Conservation (phyloP, 2,329 filamentous ascomycete species). For the Seiridium cupressi region DNA sequence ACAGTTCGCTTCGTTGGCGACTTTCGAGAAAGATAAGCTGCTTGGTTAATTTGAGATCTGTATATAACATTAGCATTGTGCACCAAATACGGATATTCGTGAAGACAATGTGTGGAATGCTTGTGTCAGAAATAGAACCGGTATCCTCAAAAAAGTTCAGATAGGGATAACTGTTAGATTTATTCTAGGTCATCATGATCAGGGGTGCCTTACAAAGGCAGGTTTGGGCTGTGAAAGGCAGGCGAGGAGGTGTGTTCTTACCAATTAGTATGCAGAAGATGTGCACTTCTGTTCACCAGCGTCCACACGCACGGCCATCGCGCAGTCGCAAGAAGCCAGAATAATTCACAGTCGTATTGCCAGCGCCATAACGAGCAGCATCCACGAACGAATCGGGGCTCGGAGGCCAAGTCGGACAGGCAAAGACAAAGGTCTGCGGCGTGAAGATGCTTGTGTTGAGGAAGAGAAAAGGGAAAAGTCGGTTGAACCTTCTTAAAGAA, state of each 20-base stretch:
- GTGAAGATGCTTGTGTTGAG: background rate
- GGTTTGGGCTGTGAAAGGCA: background rate
- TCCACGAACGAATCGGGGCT: background rate
- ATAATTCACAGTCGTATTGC: no score
- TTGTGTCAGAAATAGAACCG: background rate
- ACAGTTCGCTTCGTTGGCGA: background rate
- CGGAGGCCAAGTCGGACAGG: background rate
- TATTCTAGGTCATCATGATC: slow-evolving; percentile 1
- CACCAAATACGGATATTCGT: background rate
- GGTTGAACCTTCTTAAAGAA: slow-evolving; percentile 4
- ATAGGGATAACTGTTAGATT: slow-evolving; percentile 5
- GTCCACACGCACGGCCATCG: no score
- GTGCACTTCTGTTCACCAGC: no score
- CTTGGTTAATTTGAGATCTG: background rate
- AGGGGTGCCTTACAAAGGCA: background rate
- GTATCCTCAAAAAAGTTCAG: background rate
- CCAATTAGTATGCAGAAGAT: no score
- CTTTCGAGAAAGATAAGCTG: no score
- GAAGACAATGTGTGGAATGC: background rate
- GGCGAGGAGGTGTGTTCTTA: background rate
- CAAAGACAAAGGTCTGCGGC: background rate
- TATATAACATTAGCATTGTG: background rate
- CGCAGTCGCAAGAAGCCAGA: no score
- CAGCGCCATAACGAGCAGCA: background rate
- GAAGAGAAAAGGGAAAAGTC: background rate